Evolutionary conservation across 1,284 basidiomycete genomes (phyloP).

Genomic region (Sanghuangporus sanghuang): DNA sequence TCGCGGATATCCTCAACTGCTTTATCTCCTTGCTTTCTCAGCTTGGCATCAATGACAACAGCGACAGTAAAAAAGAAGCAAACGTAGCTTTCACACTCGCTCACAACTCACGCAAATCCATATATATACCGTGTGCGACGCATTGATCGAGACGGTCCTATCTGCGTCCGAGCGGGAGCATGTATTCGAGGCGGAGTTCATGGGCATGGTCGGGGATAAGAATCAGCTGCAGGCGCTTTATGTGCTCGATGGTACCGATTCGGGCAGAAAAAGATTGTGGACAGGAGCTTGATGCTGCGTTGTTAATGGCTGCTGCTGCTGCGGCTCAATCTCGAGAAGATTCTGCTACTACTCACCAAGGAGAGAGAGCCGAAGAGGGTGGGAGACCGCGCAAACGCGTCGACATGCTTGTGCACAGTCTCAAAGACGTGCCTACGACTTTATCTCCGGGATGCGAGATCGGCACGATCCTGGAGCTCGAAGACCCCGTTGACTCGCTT

Average conservation of each 20-base stretch:
- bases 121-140: constrained; percentile 68
- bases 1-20: not conserved
- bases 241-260: constrained; percentile 44
- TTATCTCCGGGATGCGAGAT: constrained; percentile 84
- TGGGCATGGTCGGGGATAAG: constrained; percentile 89
- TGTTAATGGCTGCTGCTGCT: constrained; percentile 28
- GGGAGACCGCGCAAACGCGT: constrained; percentile 36
- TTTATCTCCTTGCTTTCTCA: too few relatives aligned
- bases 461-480: constrained; percentile 82
- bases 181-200: constrained; percentile 72
- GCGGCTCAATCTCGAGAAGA: not conserved
- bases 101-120: constrained; percentile 87
- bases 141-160: constrained; percentile 46
- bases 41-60: not conserved
- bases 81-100: constrained; percentile 57
- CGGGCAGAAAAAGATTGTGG: constrained; percentile 80
- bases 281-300: constrained; percentile 91
- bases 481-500: constrained; percentile 86
- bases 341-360: not conserved
- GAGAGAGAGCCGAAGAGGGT: constrained; percentile 37
- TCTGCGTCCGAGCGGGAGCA: constrained; percentile 21
- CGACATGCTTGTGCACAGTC: constrained; percentile 91
- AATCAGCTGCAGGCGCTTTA: constrained; percentile 83
- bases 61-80: not conserved
- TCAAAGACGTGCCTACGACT: constrained; percentile 92